Evolutionary conservation across 2,329 filamentous ascomycete genomes (phyloP), one percentile per base, ranked within the genome.

Genomic region (Colletotrichum sp.): DNA sequence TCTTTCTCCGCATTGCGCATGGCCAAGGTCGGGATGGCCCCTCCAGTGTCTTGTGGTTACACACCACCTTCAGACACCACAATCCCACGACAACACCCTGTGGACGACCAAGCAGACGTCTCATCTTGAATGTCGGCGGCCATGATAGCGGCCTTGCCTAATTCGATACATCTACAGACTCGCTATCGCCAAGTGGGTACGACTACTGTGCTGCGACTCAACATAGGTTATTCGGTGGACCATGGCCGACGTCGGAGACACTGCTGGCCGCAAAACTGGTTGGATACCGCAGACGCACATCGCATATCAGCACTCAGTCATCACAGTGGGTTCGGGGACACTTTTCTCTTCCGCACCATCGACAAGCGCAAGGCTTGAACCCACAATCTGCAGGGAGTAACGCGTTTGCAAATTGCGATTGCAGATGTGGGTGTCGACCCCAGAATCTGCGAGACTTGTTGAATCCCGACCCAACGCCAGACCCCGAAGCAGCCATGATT

Each of bases 221-320:
- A 32, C 9, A 39, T 64, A 73, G 70, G 74, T 73, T 76, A 69
- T 76, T 73, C 22, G 61, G 70, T 76, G 74, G 70, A 73, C 36
- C 74, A 29, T 34, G 59, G 64, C 64, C 64, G 74, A 73, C 59
- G 64, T 76, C 69, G 74, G 64, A 75, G 72, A 49, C 44, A 52
- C 44, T 52, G 44, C 44, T 52, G n/a, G 69, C 55, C 39, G 55
- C 62, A 55, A 32, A 16, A 69, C 32, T 29, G 39, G 27, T n/a
- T 29, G 57, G 27, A 55, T 49, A 11, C 32, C 16, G 12, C 34
- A 27, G 12, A 27, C 29, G 62, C 62, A 44, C 15, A 9, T 62
- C 34, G 62, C 32, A 64, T 36, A 64, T 44, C 61, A 64, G 34
- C 63, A 44, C 34, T 36, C 36, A 69, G 49, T 69, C 59, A 44